Percentiles rank a stretch among this genome's conserved stretches.
phyloP scores from a whole-genome alignment of 495 filamentous ascomycete genomes.

The Penicillium ucsense region DNA sequence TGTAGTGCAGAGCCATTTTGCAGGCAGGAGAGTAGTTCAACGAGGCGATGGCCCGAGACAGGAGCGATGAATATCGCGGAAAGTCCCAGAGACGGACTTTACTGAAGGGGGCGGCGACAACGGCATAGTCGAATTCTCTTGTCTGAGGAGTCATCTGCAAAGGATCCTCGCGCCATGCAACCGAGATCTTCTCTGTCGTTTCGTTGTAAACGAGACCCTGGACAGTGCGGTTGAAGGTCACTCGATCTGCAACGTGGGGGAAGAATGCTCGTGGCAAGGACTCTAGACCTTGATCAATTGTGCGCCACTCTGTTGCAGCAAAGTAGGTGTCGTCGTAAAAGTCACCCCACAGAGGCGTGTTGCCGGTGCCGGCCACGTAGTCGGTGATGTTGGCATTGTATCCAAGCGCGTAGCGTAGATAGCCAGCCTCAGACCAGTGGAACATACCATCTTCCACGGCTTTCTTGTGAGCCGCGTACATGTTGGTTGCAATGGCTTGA shows the following conservation, averaged over 20 bases:
- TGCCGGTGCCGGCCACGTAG: slow-evolving; percentile 21
- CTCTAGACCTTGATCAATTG: slow-evolving; percentile 55
- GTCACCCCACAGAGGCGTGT: slow-evolving; percentile 21
- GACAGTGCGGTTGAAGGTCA: slow-evolving; percentile 44
- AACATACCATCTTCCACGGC: slow-evolving; percentile 25
- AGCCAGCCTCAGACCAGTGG: slow-evolving; percentile 53
- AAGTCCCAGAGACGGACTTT: slow-evolving; percentile 45
- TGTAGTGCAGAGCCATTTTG: slow-evolving; percentile 56
- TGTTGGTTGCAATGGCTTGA: slow-evolving; percentile 43
- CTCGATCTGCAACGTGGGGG: slow-evolving; percentile 45
- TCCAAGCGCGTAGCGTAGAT: slow-evolving; percentile 48
- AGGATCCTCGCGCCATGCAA: slow-evolving; percentile 38
- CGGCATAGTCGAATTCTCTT: slow-evolving; percentile 52
- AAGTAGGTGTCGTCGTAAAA: slow-evolving; percentile 48
- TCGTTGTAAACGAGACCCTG: slow-evolving; percentile 34
- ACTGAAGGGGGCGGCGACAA: slow-evolving; percentile 54
- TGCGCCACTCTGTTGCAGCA: slow-evolving; percentile 46
- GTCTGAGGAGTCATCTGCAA: slow-evolving; percentile 33
- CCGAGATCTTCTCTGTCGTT: slow-evolving; percentile 31
- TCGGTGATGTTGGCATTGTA: slow-evolving; percentile 47
- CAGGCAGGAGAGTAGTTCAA: slow-evolving; percentile 50
- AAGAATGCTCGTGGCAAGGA: slow-evolving; percentile 52
- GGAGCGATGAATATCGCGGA: slow-evolving; percentile 38
- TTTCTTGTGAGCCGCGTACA: slow-evolving; percentile 52
- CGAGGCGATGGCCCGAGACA: slow-evolving; percentile 50